Evolutionary conservation across 805 yeast genomes (phyloP), one percentile per base, ranked within the genome.

Genomic region (Phaffomyces opuntiae): DNA sequence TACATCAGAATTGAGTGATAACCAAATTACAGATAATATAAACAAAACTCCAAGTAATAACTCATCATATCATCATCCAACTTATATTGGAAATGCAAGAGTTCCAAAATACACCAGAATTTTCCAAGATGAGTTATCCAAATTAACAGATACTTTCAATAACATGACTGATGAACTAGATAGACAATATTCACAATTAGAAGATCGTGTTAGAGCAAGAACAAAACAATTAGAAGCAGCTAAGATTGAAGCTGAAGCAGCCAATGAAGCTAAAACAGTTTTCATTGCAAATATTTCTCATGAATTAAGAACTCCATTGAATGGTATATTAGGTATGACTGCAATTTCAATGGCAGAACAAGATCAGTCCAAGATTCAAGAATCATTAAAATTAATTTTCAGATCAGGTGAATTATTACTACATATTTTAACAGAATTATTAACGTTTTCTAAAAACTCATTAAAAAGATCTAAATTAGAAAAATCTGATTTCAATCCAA

Each of bases 241-340:
- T 9, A 86, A 87, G 55, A 75, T 84, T 29, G 86, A 83, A 60
- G 97, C 96, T 0, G 97, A 91, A 65, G 80, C 84, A 27, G 99
- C 99, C 1, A 91, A 91, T 63, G 97, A 93, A 55, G 96, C 98
- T 3, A 93, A 93, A 60, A 90, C 98, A 7, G 89, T 87, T 7
- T 88, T 88, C 61, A 83, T 88, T 56, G 96, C 96, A 2, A 87
- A 90, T 54, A 89, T 88, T 16, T 87, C 96, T 0, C 96, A 88
- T 63, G 99, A 93, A 67, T 72, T 93, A 59, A 77, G 98, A 55
- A 93, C 98, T 0, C 99, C 99, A 2, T 70, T 93, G 50, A 93
- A 93, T 63, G 99, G 99, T 61, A 93, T 93, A 37, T 68, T 93
- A 45, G 98, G 98, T 51, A 87, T 91, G 90, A 87, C 97, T 0